A percentile compares a stretch with the other conserved stretches of the same genome.
These are phyloP conservation scores for Oryza meridionalis DNA, from an alignment of 176 grass and related monocot genomes.

Conservation along the genomic window DNA sequence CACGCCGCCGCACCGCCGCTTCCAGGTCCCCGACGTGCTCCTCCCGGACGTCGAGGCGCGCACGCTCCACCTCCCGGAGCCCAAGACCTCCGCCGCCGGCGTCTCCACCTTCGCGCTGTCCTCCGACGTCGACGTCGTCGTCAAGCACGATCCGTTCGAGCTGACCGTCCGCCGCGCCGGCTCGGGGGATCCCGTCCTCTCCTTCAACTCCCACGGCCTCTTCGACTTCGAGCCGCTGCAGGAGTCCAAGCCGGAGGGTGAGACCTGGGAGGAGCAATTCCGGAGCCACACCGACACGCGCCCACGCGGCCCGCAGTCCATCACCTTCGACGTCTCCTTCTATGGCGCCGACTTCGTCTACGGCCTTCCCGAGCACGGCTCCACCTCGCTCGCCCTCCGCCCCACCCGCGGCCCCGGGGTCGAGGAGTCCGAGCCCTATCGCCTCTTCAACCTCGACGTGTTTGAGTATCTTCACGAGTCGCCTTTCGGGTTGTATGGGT, in stretches of 20 bases:
- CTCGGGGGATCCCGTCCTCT: conserved; percentile 60
- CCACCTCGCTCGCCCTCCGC: conserved; percentile 66
- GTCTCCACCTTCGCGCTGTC: conserved; percentile 70
- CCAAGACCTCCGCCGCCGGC: conserved; percentile 32
- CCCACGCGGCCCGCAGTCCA: conserved; percentile 81
- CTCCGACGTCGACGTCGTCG: conserved; percentile 62
- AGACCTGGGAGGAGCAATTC: conserved; percentile 81
- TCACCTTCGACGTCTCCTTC: conserved; percentile 90
- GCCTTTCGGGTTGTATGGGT: conserved; percentile 89
- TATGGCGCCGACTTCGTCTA: conserved; percentile 87
- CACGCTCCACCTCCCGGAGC: conserved; percentile 57
- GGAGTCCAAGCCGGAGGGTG: conserved; percentile 57
- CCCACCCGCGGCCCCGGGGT: conserved; percentile 79
- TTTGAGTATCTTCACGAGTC: conserved; percentile 92
- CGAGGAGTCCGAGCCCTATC: conserved; percentile 88
- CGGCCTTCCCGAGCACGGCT: conserved; percentile 89
- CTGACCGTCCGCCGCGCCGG: conserved; percentile 53
- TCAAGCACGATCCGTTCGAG: conserved; percentile 84
- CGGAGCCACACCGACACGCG: conserved; percentile 90
- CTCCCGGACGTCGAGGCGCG: conserved; percentile 67
- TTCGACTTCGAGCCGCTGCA: conserved; percentile 90
- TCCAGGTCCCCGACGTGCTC: conserved; percentile 86
- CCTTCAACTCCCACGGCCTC: conserved; percentile 87
- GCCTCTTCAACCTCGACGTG: conserved; percentile 92
- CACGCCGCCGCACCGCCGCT: conserved; percentile 57